Conservation (phyloP, 1,284 basidiomycete species). For the Ganoderma sinense region DNA sequence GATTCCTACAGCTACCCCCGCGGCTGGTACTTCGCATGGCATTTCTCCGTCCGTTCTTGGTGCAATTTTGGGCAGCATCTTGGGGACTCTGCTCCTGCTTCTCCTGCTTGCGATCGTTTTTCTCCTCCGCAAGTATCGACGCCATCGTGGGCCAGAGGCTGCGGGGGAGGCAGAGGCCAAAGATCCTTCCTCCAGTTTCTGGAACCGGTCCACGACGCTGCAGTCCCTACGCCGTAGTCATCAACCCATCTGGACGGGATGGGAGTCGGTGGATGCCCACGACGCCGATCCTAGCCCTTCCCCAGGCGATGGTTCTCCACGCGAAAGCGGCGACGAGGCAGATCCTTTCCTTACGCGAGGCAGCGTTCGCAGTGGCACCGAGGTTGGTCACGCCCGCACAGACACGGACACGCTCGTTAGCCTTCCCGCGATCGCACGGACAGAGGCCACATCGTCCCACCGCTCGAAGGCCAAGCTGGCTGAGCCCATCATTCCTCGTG, state of each 20-base stretch:
- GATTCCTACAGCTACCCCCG: constrained; percentile 29
- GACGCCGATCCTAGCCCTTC: constrained; percentile 39
- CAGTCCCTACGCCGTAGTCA: constrained; percentile 31
- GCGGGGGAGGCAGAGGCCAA: constrained; percentile 17
- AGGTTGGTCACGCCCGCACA: constrained; percentile 38
- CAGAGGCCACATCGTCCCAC: constrained; percentile 29
- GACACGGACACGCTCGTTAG: constrained; percentile 40
- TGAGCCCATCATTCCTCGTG: constrained; percentile 42
- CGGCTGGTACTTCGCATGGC: constrained; percentile 35
- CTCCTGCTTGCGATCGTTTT: constrained; percentile 58
- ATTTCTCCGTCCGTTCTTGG: constrained; percentile 38
- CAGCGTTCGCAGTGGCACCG: constrained; percentile 34
- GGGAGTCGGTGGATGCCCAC: constrained; percentile 52
- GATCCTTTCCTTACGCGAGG: constrained; percentile 62
- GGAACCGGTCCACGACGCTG: constrained; percentile 39
- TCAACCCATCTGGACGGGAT: constrained; percentile 62
- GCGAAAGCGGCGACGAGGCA: constrained; percentile 70
- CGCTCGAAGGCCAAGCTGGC: constrained; percentile 27
- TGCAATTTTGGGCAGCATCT: constrained; percentile 46
- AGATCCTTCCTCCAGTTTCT: constrained; percentile 37
- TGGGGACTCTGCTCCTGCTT: constrained; percentile 51
- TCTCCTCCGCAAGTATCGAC: constrained; percentile 53
- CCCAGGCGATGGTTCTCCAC: constrained; percentile 69
- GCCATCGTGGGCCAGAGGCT: constrained; percentile 27
- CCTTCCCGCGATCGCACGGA: constrained; percentile 35